Evolutionary conservation across 805 yeast species (phyloP), one percentile per base, ranked within the genome.

Genomic region (Wickerhamomyces ciferrii): DNA sequence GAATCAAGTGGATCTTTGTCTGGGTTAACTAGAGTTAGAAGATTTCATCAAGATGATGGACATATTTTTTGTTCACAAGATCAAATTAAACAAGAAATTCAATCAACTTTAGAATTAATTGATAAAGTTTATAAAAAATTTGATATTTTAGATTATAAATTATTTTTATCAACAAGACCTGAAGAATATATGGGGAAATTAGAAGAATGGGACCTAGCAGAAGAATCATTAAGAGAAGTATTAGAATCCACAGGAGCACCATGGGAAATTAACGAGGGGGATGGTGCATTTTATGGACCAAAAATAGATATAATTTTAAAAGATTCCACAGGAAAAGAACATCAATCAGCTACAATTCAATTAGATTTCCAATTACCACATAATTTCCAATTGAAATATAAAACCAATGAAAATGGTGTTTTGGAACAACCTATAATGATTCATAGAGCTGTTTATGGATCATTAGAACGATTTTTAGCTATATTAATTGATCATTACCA

Each of bases 31-130:
- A 74, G 99, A 47, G 97, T 94, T 3, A 78, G 99, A 48, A 73
- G 96, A 52, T 94, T 94, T 68, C 99, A 94, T 65, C 99, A 94
- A 68, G 99, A 94, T 65, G 99, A 94, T 63, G 98, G 97, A 8
- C 99, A 94, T 58, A 91, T 94, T 24, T 94, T 94, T 63, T 94
- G 99, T 61, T 79, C 84, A 2, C 72, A 76, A 32, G 80, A 76
- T 7, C 99, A 94, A 66, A 83, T 94, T 42, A 77, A 75, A 42
- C 56, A 63, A 27, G 99, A 94, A 60, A 90, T 94, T 42, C 58
- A 72, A 10, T 76, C 79, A 46, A 86, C 94, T 13, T 71, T 94
- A 47, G 74, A 79, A 56, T 70, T 94, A 58, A 78, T 94, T 45
- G 84, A 83, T 56, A 75, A 84, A 50, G 82, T 91, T 32, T 94